A percentile compares a stretch with the other conserved stretches of the same genome.
Evolutionary conservation across 2,329 filamentous ascomycete genomes (phyloP).

Genomic region (Pezizomycotina sp.): DNA sequence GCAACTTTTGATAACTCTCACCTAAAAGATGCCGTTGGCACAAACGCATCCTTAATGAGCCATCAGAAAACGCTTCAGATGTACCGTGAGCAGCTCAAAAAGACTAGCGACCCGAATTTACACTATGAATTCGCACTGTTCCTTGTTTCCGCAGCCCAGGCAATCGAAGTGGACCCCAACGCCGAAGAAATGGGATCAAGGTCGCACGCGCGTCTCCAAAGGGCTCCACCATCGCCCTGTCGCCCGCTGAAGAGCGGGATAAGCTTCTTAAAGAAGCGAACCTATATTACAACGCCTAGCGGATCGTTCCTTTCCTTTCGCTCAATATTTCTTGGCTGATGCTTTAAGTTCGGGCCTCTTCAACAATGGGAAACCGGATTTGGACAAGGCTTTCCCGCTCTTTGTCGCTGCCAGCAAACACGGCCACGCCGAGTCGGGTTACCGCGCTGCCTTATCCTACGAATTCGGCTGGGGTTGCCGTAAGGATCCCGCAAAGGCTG

Average conservation of each 20-base stretch:
- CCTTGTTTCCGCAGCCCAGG: slow-evolving; percentile 70
- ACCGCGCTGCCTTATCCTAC: slow-evolving; percentile 84
- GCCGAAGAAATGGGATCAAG: slow-evolving; percentile 21
- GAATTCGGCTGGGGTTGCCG: slow-evolving; percentile 96
- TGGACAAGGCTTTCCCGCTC: slow-evolving; percentile 77
- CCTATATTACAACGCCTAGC: slow-evolving; percentile 73
- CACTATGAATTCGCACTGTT: slow-evolving; percentile 96
- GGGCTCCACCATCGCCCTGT: slow-evolving; percentile 30
- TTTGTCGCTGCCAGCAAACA: slow-evolving; percentile 92
- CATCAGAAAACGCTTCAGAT: slow-evolving; percentile 91
- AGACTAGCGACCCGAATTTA: slow-evolving; percentile 75
- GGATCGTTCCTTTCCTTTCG: slow-evolving; percentile 83
- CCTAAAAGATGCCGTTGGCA: slow-evolving; percentile 62
- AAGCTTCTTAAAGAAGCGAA: slow-evolving; percentile 70
- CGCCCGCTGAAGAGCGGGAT: slow-evolving; percentile 38
- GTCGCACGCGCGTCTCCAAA: slow-evolving; percentile 20
- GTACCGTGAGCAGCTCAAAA: slow-evolving; percentile 94
- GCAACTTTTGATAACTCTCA: slow-evolving; percentile 59
- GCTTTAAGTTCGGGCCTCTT: slow-evolving; percentile 89
- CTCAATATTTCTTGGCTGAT: slow-evolving; percentile 92
- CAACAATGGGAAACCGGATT: slow-evolving; percentile 83
- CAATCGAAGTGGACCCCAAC: slow-evolving; percentile 24
- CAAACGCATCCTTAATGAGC: slow-evolving; percentile 77
- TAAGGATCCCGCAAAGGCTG: slow-evolving; percentile 76
- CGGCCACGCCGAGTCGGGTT: slow-evolving; percentile 89